Evolutionary conservation across 495 filamentous ascomycete species (phyloP).

Genomic region (Stereocaulon alpinum): DNA sequence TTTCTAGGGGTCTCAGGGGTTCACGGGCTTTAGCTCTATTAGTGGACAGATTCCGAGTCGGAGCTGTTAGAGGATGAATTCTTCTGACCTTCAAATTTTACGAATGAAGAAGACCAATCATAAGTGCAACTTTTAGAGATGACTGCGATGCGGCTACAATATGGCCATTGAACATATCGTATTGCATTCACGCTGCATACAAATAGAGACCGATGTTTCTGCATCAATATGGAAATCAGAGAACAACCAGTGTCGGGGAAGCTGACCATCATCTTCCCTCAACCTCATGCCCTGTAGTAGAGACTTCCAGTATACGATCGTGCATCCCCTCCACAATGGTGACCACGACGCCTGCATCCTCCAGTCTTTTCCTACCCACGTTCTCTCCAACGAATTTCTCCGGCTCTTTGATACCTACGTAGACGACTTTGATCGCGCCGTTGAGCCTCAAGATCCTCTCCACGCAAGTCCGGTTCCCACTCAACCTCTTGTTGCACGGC

Average conservation of each 20-base stretch:
- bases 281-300: conserved; percentile 26
- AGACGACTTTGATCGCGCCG: conserved; percentile 25
- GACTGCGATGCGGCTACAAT: no score
- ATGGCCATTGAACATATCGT: no score
- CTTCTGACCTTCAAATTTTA: no score
- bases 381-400: conserved; percentile 27
- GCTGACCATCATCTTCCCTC: not conserved
- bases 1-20: no score
- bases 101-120: no score
- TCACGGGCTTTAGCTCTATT: no score
- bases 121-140: no score
- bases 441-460: conserved; percentile 26
- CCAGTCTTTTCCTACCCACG: conserved; percentile 19
- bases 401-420: conserved; percentile 29
- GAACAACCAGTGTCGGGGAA: not conserved
- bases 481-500: conserved; percentile 29
- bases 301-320: conserved; percentile 21
- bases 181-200: no score
- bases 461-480: conserved; percentile 26
- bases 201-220: no score
- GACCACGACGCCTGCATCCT: conserved; percentile 23
- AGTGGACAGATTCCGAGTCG: no score
- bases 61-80: no score
- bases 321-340: conserved; percentile 23
- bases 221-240: no score